Conservation (phyloP, 2,329 filamentous ascomycete species). For the Ophiobolus disseminans region DNA sequence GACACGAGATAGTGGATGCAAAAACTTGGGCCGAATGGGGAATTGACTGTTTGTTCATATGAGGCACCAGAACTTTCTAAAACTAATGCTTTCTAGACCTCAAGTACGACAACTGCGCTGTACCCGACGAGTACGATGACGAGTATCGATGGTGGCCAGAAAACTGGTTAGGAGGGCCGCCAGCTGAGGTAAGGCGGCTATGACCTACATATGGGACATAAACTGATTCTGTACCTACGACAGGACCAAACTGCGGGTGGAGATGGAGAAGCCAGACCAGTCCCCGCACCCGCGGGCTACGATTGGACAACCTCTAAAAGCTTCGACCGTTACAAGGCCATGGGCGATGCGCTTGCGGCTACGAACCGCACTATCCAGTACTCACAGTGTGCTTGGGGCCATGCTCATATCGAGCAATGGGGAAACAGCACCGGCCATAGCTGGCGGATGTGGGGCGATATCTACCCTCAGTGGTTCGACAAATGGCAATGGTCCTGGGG, state of each 20-base stretch:
- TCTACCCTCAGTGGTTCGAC: conserved; percentile 25
- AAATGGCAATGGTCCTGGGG: conserved; percentile 13
- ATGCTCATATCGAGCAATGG: conserved; percentile 40
- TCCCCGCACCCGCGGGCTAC: conserved; percentile 55
- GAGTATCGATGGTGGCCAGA: conserved; percentile 52
- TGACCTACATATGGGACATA: no score
- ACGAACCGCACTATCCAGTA: conserved; percentile 48
- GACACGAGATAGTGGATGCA: conserved; percentile 64
- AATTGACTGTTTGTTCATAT: conserved; percentile 30
- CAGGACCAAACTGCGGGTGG: conserved; percentile 43
- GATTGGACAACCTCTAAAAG: conserved; percentile 59
- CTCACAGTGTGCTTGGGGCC: conserved; percentile 46
- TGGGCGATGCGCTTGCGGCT: conserved; percentile 52
- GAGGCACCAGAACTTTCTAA: neutral
- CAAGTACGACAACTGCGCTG: conserved; percentile 46
- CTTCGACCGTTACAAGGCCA: conserved; percentile 56
- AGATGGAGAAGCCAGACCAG: conserved; percentile 33
- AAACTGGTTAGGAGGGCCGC: conserved; percentile 39
- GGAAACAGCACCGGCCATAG: conserved; percentile 40
- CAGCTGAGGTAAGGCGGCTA: no score
- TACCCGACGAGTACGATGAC: conserved; percentile 50
- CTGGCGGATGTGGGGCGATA: conserved; percentile 41
- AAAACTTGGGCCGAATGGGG: conserved; percentile 57
- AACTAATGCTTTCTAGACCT: conserved; percentile 19
- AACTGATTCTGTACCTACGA: no score